These are phyloP conservation scores for Rhizophlyctis rosea DNA, from an alignment of 192 early-diverging fungal species.

Conservation along the genomic window DNA sequence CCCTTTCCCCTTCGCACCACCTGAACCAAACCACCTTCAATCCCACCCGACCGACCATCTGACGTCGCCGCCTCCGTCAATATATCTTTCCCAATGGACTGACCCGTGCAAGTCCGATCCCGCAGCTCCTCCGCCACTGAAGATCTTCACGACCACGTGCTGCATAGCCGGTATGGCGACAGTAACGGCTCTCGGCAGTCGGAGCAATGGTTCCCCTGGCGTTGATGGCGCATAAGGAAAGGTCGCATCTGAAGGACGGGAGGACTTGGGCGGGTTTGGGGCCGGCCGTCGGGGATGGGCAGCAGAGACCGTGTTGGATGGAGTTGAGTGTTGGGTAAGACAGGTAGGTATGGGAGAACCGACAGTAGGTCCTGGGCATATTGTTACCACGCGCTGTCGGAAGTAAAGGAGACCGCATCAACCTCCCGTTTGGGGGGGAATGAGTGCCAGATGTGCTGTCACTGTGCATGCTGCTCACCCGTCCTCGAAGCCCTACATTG, in stretches of 20 bases:
- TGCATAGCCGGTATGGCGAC: not conserved
- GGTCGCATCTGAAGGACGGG: not conserved
- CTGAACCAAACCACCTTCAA: too few relatives aligned
- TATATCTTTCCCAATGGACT: constrained; percentile 15
- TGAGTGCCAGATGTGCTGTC: too few relatives aligned
- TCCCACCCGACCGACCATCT: too few relatives aligned
- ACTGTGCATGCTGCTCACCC: too few relatives aligned
- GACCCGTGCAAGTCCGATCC: not conserved
- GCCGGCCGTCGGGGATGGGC: not conserved
- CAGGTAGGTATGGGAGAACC: too few relatives aligned
- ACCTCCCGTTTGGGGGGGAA: too few relatives aligned
- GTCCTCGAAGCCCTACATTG: too few relatives aligned
- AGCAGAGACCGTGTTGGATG: not conserved
- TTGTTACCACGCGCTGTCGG: too few relatives aligned
- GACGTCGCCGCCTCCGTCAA: constrained; percentile 11
- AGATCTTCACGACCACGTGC: not conserved
- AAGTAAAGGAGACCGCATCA: too few relatives aligned
- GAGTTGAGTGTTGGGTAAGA: too few relatives aligned
- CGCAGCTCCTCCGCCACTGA: constrained; percentile 3
- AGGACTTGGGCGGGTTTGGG: not conserved
- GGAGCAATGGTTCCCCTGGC: constrained; percentile 5
- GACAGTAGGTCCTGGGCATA: too few relatives aligned
- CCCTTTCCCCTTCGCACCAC: too few relatives aligned
- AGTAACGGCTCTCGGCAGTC: not conserved
- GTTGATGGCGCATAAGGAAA: not conserved